Percentiles rank a stretch among this genome's conserved stretches.
These are phyloP conservation scores for Smallanthus sonchifolius DNA, from an alignment of 129 eudicot species.

Conservation along the genomic window DNA sequence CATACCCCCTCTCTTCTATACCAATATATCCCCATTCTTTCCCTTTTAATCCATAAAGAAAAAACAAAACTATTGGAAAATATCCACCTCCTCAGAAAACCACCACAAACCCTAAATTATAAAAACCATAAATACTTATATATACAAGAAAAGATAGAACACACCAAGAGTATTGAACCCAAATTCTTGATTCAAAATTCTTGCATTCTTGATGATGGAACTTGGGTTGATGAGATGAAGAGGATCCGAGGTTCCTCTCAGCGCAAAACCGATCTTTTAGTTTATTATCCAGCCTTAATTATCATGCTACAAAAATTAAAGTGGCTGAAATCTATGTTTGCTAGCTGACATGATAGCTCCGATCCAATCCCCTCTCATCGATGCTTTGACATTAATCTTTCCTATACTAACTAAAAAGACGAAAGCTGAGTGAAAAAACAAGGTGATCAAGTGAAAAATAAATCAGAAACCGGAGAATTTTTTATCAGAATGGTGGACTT, in stretches of 20 bases:
- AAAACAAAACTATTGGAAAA: slow-evolving; percentile 10
- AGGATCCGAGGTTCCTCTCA: slow-evolving; percentile 99
- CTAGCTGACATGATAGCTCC: slow-evolving; percentile 91
- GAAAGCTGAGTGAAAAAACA: slow-evolving; percentile 22
- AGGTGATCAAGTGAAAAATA: slow-evolving; percentile 20
- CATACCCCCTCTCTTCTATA: slow-evolving; percentile 44
- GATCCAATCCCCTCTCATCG: slow-evolving; percentile 67
- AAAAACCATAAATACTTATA: slow-evolving; percentile 17
- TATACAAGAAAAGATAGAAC: slow-evolving; percentile 45
- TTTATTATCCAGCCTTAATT: slow-evolving; percentile 32
- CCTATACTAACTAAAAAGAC: slow-evolving; percentile 22
- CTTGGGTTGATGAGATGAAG: slow-evolving; percentile 40
- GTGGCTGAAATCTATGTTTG: slow-evolving; percentile 43
- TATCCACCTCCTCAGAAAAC: slow-evolving; percentile 14
- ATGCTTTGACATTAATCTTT: slow-evolving; percentile 15
- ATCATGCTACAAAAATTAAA: slow-evolving; percentile 15
- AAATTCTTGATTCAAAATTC: slow-evolving; percentile 20
- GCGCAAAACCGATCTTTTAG: slow-evolving; percentile 52
- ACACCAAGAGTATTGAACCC: slow-evolving; percentile 32
- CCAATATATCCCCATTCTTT: slow-evolving; percentile 44
- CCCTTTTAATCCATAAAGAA: slow-evolving; percentile 31
- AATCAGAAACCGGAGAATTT: background rate
- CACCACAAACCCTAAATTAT: slow-evolving; percentile 13
- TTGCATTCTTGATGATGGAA: slow-evolving; percentile 33
- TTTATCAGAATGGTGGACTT: no score